Conservation (phyloP, 192 early-diverging fungal species). For the Gigaspora rosea region DNA sequence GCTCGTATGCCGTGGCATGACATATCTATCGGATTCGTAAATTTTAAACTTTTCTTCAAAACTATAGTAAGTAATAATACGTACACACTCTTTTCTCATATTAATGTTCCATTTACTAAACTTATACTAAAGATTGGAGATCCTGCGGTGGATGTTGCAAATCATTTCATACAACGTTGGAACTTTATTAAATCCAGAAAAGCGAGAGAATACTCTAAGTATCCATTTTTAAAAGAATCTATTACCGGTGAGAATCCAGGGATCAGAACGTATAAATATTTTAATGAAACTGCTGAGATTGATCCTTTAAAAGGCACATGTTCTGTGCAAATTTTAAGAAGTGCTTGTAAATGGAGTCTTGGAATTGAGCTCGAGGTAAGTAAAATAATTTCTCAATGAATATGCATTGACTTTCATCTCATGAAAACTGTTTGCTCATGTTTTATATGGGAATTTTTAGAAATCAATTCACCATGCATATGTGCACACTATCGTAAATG, state of each 20-base stretch:
- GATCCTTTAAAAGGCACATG: slow-evolving; percentile 60
- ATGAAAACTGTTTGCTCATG: background rate
- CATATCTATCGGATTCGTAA: slow-evolving; percentile 72
- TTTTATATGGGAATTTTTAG: slow-evolving; percentile 26
- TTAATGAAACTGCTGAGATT: slow-evolving; percentile 52
- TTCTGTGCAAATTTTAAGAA: slow-evolving; percentile 66
- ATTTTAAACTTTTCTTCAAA: background rate
- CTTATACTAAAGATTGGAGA: slow-evolving; percentile 54
- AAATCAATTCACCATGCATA: slow-evolving; percentile 84
- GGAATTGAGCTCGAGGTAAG: slow-evolving; percentile 59
- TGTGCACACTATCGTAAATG: slow-evolving; percentile 61
- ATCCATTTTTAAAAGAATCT: no score
- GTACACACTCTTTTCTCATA: no score
- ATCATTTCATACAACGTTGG: slow-evolving; percentile 87
- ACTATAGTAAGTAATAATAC: no score
- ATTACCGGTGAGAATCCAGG: no score
- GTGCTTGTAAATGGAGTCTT: slow-evolving; percentile 65
- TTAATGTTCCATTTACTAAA: no score
- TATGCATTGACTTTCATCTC: no score
- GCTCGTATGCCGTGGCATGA: slow-evolving; percentile 93
- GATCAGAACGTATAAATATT: slow-evolving; percentile 60
- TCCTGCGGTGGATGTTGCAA: slow-evolving; percentile 76
- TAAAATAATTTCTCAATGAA: background rate
- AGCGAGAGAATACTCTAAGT: no score
- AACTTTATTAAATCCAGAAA: slow-evolving; percentile 70